Conservation (phyloP, 306 rosid species). For the Styphnolobium japonicum region DNA sequence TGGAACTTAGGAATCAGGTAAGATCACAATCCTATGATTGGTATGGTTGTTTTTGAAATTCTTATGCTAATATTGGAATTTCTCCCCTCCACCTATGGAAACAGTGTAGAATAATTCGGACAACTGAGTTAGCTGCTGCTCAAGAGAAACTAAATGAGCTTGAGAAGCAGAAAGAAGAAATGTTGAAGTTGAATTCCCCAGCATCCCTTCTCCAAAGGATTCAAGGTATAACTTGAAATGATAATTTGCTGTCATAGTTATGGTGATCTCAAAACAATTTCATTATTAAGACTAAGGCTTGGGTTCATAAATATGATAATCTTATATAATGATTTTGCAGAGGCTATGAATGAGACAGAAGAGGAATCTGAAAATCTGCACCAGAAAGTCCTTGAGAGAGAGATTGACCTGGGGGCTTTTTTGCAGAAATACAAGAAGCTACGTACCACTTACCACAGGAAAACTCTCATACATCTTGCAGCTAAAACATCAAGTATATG, state of each 20-base stretch:
- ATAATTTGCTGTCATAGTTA: neutral
- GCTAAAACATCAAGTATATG: conserved; percentile 47
- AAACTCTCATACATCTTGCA: conserved; percentile 65
- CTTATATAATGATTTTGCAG: conserved; percentile 33
- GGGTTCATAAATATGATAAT: neutral
- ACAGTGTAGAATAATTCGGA: conserved; percentile 93
- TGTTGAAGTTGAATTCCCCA: conserved; percentile 63
- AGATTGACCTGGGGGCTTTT: conserved; percentile 56
- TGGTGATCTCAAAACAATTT: neutral
- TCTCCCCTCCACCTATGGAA: conserved; percentile 7
- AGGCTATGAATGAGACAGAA: conserved; percentile 59
- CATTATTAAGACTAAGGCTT: neutral
- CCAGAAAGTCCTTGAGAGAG: conserved; percentile 52
- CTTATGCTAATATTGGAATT: conserved; percentile 9
- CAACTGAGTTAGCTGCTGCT: conserved; percentile 93
- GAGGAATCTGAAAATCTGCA: conserved; percentile 75
- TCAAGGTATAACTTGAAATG: conserved; percentile 55
- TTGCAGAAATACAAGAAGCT: conserved; percentile 71
- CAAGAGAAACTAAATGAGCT: conserved; percentile 88
- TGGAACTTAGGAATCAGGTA: conserved; percentile 95
- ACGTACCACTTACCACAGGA: conserved; percentile 58
- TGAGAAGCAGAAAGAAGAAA: conserved; percentile 76
- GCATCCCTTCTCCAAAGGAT: conserved; percentile 80
- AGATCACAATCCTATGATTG: neutral
- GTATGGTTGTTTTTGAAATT: neutral